phyloP scores from a whole-genome alignment of 2,329 filamentous ascomycete species.

The Sarocladium strictum region DNA sequence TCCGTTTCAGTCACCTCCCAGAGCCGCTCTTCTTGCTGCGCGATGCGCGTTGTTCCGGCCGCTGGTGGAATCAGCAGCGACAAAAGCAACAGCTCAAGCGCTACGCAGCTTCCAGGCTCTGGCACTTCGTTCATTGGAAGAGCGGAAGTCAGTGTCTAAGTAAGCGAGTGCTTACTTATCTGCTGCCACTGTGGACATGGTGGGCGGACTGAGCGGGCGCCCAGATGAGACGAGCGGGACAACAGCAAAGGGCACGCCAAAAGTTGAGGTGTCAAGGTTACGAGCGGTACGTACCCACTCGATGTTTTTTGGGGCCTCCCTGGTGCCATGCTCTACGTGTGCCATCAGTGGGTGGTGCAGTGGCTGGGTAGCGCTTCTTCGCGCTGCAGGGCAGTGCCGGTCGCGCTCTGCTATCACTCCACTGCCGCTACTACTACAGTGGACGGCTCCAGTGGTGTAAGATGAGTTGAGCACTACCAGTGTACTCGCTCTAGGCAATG shows the following conservation, averaged over 20 bases:
- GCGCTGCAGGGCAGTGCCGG: neutral
- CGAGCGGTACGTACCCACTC: conserved; percentile 6
- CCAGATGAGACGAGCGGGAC: conserved; percentile 9
- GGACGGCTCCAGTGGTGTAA: neutral
- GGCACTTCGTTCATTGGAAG: neutral
- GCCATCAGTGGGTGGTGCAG: neutral
- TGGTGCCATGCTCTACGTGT: neutral
- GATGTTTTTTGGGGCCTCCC: neutral
- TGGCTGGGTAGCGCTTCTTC: neutral
- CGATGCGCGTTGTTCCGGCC: neutral
- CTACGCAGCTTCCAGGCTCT: neutral
- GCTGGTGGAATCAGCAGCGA: neutral
- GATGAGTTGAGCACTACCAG: neutral
- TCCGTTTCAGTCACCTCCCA: conserved; percentile 6
- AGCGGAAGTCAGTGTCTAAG: neutral
- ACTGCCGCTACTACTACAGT: neutral
- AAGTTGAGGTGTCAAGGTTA: conserved; percentile 7
- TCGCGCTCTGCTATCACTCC: neutral
- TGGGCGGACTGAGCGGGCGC: conserved; percentile 1
- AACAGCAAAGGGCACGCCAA: neutral
- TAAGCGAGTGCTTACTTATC: neutral
- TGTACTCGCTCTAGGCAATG: neutral
- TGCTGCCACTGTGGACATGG: neutral
- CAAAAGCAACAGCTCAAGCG: neutral
- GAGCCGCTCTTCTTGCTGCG: conserved; percentile 3